Evolutionary conservation across 2,329 filamentous ascomycete species (phyloP), one percentile per base, ranked within the genome.

Genomic region (Pyrenophora tritici-repentis): DNA sequence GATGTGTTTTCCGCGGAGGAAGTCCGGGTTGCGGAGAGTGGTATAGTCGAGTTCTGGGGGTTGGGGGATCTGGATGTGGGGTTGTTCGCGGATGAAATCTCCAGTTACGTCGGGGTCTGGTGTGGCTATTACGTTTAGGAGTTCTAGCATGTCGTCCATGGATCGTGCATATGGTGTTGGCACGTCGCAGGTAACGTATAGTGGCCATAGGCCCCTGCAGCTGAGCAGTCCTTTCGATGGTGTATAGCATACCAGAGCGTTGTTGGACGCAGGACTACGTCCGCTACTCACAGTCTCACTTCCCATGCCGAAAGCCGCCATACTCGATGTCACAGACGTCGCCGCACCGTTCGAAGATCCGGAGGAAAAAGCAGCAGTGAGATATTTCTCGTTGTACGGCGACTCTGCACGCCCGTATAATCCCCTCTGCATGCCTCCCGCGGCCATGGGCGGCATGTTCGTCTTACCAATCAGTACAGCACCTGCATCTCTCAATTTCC

Each of bases 381-480:
- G 69, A 42, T 81, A 85, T 0, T 78, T 73, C 0, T 62, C 47
- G 42, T 84, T 84, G 58, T 85, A 85, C 0, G 83, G 82, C 18
- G 76, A 81, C 59, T 84, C 81, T 0, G 83, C 80, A 2, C 82
- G 74, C 0, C 83, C 82, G 52, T 83, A 83, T 0, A 81, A 55
- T 0, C 83, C 83, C 6, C 83, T 73, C 51, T 84, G 81, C 76
- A 83, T 83, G 0, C 83, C 83, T 0, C 81, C 82, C 17, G 79
- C 78, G 9, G 82, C 83, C 81, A 85, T 83, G 0, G 83, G 79
- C 0, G 80, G 83, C 78, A 85, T 83, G 48, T 85, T 86, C 0
- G 83, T 84, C 37, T 78, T 76, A 0, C 83, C 83, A 0, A 84
- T 70, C 16, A 83, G 65, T 1, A 84, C 70, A 0, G 76, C 80